Evolutionary conservation across 352 stramenopile species (phyloP).

Genomic region (Peronospora farinosa): DNA sequence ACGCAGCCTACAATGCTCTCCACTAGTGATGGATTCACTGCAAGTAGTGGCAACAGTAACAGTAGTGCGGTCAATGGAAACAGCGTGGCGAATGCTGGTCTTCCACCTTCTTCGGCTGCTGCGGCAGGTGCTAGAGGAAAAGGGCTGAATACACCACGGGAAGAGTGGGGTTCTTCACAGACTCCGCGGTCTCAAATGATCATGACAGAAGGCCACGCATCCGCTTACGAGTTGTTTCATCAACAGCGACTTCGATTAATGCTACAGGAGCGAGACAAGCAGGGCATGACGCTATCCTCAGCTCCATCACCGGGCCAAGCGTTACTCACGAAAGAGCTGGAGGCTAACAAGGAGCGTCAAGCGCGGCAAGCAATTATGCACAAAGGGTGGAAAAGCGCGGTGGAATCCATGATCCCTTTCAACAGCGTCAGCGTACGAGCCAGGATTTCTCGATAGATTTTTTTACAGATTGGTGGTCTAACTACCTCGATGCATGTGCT

Average conservation of each 20-base stretch:
- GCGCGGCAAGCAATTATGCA: slow-evolving; percentile 86
- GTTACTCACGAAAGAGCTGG: slow-evolving; percentile 83
- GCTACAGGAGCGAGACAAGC: slow-evolving; percentile 75
- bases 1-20: slow-evolving; percentile 13
- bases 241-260: slow-evolving; percentile 80
- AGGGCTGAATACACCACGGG: slow-evolving; percentile 58
- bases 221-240: slow-evolving; percentile 83
- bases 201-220: slow-evolving; percentile 72
- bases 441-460: background rate
- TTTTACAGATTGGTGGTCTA: slow-evolving; percentile 2
- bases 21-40: slow-evolving; percentile 18
- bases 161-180: slow-evolving; percentile 85
- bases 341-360: slow-evolving; percentile 84
- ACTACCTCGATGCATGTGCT: slow-evolving; percentile 1
- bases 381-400: slow-evolving; percentile 82
- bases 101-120: slow-evolving; percentile 36
- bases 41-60: slow-evolving; percentile 15
- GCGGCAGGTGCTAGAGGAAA: slow-evolving; percentile 33
- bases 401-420: slow-evolving; percentile 74
- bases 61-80: slow-evolving; percentile 8
- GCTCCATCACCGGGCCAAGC: slow-evolving; percentile 77
- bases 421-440: slow-evolving; percentile 45
- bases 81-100: slow-evolving; percentile 16
- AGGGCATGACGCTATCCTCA: slow-evolving; percentile 69
- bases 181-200: slow-evolving; percentile 80